Evolutionary conservation across 139 green algal species (phyloP), one percentile per base, ranked within the genome.

Genomic region (Penium margaritaceum): DNA sequence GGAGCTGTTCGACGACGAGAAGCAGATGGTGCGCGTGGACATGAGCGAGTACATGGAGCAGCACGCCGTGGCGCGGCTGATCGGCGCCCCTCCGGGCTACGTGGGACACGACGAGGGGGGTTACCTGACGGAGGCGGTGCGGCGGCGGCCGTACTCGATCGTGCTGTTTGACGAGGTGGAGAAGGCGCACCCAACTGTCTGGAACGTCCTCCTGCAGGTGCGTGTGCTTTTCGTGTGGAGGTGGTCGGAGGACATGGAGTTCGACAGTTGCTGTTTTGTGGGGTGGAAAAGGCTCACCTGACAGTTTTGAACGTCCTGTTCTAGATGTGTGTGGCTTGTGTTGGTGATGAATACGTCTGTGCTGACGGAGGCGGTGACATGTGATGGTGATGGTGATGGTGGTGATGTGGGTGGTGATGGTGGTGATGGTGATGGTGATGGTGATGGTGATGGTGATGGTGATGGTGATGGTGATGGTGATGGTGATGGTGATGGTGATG

Each of bases 121-220:
- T 1, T 84, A 92, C 79, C 84, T 95, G n/a, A 95, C 89, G 2
- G 89, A 95, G 73, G 87, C 88, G 14, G 86, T 94, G 24, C 78
- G 89, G 5, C 34, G 71, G 57, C 73, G 64, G 6, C 78, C 78
- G 12, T 84, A 78, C 47, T 44, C 64, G 29, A 87, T 95, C 1
- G 78, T 95, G 37, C 80, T 95, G 38, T 84, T 95, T 44, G 90
- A 95, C 62, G 90, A 95, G 74, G 87, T 95, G 19, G 89, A 94
- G 72, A 93, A 93, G 69, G 81, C 82, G 29, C 82, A 87, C 55
- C 54, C 15, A 44, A 24, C 85, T 5, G 84, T 93, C 37, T 90
- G 95, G 72, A 97, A 97, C 82, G 70, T 94, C 5, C 87, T 97
- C 77, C 88, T 97, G 67, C 80, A 83, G 5, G 82, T 95, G 44